A percentile compares a stretch with the other conserved stretches of the same genome.
Evolutionary conservation across 306 rosid genomes (phyloP).

Genomic region (Cucurbita pepo): DNA sequence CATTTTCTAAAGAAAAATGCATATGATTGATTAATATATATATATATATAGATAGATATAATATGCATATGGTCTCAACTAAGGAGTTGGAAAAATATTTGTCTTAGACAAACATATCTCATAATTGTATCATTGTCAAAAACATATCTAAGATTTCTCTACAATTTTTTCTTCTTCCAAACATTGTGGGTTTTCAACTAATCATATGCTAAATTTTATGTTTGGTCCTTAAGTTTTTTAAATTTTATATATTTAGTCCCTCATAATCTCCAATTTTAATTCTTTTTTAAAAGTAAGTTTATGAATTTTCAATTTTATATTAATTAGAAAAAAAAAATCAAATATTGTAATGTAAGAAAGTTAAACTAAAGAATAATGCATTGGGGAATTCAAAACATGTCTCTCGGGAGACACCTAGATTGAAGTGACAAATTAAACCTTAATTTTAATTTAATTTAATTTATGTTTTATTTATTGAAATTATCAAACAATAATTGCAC

Average conservation of each 20-base stretch:
- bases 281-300: too few relatives aligned
- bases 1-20: neutral
- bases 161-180: neutral
- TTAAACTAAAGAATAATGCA: neutral
- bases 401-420: conserved; percentile 1
- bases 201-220: neutral
- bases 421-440: neutral
- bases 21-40: neutral
- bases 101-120: neutral
- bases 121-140: neutral
- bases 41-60: neutral
- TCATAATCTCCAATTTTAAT: too few relatives aligned
- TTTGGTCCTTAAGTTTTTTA: too few relatives aligned
- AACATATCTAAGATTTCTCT: neutral
- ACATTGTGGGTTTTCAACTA: neutral
- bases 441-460: neutral
- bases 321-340: too few relatives aligned
- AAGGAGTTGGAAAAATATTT: neutral
- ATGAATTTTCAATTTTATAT: too few relatives aligned
- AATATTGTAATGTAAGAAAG: neutral
- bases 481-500: neutral
- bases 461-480: neutral
- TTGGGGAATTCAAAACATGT: neutral
- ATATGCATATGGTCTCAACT: neutral
- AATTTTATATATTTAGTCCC: neutral